Percentiles rank a stretch among this genome's conserved stretches.
Evolutionary conservation across 83 land plant species (phyloP).

Genomic region (Diphasiastrum complanatum): DNA sequence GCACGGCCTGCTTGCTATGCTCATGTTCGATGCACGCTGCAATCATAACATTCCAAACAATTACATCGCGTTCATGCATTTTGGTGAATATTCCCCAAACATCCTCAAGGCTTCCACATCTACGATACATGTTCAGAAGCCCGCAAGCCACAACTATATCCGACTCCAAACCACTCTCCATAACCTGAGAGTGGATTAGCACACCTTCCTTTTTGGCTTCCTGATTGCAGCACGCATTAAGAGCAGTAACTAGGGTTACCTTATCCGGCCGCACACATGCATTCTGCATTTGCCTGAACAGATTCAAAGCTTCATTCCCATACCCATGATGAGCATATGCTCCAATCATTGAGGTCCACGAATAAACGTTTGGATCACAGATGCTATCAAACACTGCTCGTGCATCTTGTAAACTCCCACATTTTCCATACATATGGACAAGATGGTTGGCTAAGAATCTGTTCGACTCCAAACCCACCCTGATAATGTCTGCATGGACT

Average conservation of each 20-base stretch:
- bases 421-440: no score
- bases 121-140: slow-evolving; percentile 23
- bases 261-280: no score
- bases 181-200: background rate
- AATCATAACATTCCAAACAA: background rate
- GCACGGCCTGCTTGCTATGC: background rate
- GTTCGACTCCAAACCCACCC: no score
- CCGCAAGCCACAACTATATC: slow-evolving; percentile 18
- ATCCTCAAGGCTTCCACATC: slow-evolving; percentile 24
- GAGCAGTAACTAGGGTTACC: slow-evolving; percentile 1
- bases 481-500: no score
- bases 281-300: no score
- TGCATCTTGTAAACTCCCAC: no score
- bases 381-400: no score
- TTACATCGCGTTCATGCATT: background rate
- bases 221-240: background rate
- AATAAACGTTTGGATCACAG: no score
- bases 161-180: background rate
- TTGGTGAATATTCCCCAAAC: slow-evolving; percentile 3
- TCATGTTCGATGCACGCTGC: background rate
- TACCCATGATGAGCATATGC: no score
- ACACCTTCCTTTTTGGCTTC: background rate
- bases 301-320: no score
- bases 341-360: no score
- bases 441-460: no score